Base-by-base conservation (phyloP, 129 eudicot species). In the Flaveria brownii region DNA sequence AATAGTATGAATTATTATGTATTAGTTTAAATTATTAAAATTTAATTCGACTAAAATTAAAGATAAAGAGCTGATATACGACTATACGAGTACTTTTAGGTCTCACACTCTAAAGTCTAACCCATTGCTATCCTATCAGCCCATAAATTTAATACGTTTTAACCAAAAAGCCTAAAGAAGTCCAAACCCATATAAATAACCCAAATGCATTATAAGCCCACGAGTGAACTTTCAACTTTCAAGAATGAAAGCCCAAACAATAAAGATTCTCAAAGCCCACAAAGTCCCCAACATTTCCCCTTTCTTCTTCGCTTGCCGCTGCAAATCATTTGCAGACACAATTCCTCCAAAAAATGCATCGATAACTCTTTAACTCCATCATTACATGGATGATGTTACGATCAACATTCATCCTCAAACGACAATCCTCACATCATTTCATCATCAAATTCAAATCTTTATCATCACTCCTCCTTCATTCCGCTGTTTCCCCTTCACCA, bases 361-460 rank as follows among this genome's bases (percentile, higher is more conserved):
- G 43, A 25, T 54, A 82, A 72, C 47, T 15, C 26, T 0, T 0
- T 7, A 59, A 46, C 50, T 16, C 9, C 12, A 73, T 62, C 79
- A 13, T 45, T 70, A 20, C 74, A 55, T 68, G 69, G 77, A 76
- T 70, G 84, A 82, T 88, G 83, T 74, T 72, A 85, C 81, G 74
- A 83, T 82, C 89, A 61, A 42, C 78, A 20, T 42, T 73, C 81
- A 70, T 81, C 71, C 56, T 56, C 84, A 82, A 55, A 80, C 41
- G 47, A 80, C 41, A 80, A 67, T 2, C 75, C 46, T 64, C 63
- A 43, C 1, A 73, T 57, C 71, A 80, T n/a, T 26, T 42, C 70
- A 74, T 74, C 82, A 60, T 50, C 67, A 74, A 71, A 9, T 51
- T 84, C 72, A 55, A 56, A 74, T 70, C 60, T 16, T 15, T 72